These are phyloP conservation scores for Bimuria novae-zelandiae DNA, from an alignment of 2,329 filamentous ascomycete species.

Conservation along the genomic window DNA sequence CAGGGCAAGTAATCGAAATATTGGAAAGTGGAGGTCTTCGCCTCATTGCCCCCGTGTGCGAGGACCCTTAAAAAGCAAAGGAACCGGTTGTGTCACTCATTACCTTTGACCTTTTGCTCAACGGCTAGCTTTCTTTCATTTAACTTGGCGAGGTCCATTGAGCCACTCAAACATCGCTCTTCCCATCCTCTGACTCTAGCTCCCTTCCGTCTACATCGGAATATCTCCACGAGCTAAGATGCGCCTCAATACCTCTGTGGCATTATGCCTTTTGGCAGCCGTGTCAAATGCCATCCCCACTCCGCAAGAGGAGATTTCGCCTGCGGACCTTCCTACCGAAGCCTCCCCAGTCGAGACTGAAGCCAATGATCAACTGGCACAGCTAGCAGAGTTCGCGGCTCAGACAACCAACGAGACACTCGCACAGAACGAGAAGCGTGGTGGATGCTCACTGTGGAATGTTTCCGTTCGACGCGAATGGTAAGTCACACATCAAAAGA, in stretches of 20 bases:
- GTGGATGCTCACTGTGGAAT: conserved; percentile 28
- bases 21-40: too few species aligned
- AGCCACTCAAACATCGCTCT: too few species aligned
- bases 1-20: too few species aligned
- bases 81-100: too few species aligned
- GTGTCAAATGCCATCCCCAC: conserved; percentile 31
- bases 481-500: conserved; percentile 20
- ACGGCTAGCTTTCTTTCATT: too few species aligned
- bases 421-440: conserved; percentile 21
- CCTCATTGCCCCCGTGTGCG: too few species aligned
- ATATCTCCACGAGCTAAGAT: conserved; percentile 19
- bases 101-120: too few species aligned
- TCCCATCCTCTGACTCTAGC: background rate
- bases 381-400: conserved; percentile 28
- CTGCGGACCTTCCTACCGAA: conserved; percentile 22
- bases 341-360: conserved; percentile 27
- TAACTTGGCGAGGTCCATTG: too few species aligned
- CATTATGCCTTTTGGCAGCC: conserved; percentile 29
- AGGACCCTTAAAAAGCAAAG: too few species aligned
- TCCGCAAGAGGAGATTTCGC: conserved; percentile 20
- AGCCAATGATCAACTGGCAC: conserved; percentile 29
- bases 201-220: background rate
- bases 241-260: conserved; percentile 30
- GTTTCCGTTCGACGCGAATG: conserved; percentile 36
- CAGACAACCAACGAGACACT: conserved; percentile 23